Base-by-base conservation (phyloP, 305 asterid genomes). In the Lippia alba region DNA sequence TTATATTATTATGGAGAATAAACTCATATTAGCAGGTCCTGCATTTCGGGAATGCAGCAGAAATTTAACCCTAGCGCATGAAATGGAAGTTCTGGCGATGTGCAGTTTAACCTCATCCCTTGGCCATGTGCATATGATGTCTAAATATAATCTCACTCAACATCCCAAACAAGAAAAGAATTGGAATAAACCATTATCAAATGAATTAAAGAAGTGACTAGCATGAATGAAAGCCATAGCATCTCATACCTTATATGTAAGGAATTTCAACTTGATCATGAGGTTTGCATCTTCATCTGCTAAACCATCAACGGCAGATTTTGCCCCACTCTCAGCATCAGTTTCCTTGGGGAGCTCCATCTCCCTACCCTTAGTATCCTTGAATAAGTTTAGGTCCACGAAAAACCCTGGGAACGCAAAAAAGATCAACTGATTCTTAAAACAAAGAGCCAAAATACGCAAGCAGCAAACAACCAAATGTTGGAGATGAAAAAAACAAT, bases 211-310 rank as follows among this genome's bases (percentile, higher is more conserved):
- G 19, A 49, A 46, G 45, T 41, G 40, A 65, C 55, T 67, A 58
- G 53, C 44, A 68, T 44, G 40, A 67, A 54, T 59, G 63, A 69
- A 64, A 56, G 70, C 48, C 57, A 70, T 64, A 78, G 18, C 39
- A 79, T 73, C 61, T 16, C 72, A 72, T 67, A 92, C 99, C 99
- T 95, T 95, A 36, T 95, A 92, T 8, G 98, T 84, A 70, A 95
- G 98, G 76, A 95, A 92, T 75, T 95, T 95, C 88, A 95, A 79
- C 87, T 95, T 95, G 85, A 92, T 83, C 99, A 95, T 95, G 86
- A 95, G 74, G 83, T 95, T 95, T 63, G 99, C 99, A 86, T 95
- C 99, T 84, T 92, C 99, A 79, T 95, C 96, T 44, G 96, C 98
- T 82, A 95, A 83, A 72, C 86, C 86, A 74, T 81, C 80, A 66